Conservation (phyloP, 371 early-diverging fungal species). For the Mucor irregularis region DNA sequence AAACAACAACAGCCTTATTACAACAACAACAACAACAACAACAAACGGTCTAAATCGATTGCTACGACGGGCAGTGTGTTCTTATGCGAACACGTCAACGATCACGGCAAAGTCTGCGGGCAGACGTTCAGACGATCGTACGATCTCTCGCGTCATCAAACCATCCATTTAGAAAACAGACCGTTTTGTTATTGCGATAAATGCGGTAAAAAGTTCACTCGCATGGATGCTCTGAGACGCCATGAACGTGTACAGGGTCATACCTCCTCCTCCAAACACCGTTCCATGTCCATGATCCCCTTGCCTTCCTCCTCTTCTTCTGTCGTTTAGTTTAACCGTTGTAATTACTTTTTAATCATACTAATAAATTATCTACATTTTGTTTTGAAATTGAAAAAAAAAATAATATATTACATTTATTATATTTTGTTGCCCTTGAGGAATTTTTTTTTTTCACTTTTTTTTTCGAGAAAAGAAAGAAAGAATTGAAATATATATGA, state of each 20-base stretch:
- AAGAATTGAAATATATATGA: too few species aligned
- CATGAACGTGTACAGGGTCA: constrained; percentile 52
- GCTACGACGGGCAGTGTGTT: constrained; percentile 5
- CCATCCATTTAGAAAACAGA: constrained; percentile 46
- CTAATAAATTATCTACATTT: too few species aligned
- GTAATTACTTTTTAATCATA: too few species aligned
- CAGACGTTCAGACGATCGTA: constrained; percentile 48
- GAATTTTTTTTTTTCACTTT: too few species aligned
- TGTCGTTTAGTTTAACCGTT: too few species aligned
- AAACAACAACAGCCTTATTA: background rate
- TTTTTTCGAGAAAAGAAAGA: too few species aligned
- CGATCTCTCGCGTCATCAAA: constrained; percentile 48
- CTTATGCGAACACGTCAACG: constrained; percentile 38
- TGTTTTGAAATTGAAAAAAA: too few species aligned
- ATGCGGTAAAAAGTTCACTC: constrained; percentile 49
- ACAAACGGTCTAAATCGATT: constrained; percentile 3
- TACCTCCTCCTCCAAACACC: constrained; percentile 8
- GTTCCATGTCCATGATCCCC: constrained; percentile 16
- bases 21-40: background rate
- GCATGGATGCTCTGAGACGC: constrained; percentile 51
- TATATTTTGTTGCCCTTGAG: too few species aligned
- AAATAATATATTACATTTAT: too few species aligned
- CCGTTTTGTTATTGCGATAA: constrained; percentile 43
- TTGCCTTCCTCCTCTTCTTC: too few species aligned
- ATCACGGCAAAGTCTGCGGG: constrained; percentile 33